Conservation (phyloP, 805 yeast species). For the Monosporozyma servazzii region DNA sequence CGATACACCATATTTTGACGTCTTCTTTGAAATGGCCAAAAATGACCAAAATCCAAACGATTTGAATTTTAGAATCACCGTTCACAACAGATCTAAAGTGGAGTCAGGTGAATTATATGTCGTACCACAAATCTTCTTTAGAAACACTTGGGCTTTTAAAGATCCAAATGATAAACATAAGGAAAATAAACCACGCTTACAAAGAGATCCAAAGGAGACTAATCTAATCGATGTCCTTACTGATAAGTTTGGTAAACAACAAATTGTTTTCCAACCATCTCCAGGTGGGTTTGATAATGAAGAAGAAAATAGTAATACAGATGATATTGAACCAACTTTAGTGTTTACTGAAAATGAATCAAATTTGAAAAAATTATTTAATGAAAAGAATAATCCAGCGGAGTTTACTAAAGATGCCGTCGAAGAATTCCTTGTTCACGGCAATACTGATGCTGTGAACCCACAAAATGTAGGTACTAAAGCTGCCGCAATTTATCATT, state of each 20-base stretch:
- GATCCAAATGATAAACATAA: conserved; percentile 27
- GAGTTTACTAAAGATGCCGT: conserved; percentile 79
- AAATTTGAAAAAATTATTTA: conserved; percentile 58
- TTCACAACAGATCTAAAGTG: conserved; percentile 66
- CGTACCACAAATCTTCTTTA: conserved; percentile 71
- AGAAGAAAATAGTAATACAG: conserved; percentile 8
- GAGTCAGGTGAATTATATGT: conserved; percentile 81
- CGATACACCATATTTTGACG: conserved; percentile 73
- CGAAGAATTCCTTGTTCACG: conserved; percentile 65
- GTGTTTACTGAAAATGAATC: conserved; percentile 88
- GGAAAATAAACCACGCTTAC: conserved; percentile 42
- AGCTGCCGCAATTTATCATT: conserved; percentile 73
- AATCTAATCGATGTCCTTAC: conserved; percentile 54
- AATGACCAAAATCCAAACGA: conserved; percentile 74
- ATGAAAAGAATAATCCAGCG: conserved; percentile 46
- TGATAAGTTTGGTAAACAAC: conserved; percentile 56
- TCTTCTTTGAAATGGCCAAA: conserved; percentile 84
- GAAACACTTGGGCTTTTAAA: conserved; percentile 93
- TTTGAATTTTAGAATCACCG: conserved; percentile 73
- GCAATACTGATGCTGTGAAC: conserved; percentile 51
- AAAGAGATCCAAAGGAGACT: conserved; percentile 29
- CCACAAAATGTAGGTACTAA: conserved; percentile 72
- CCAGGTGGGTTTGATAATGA: conserved; percentile 51
- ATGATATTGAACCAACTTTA: conserved; percentile 67
- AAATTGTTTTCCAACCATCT: conserved; percentile 74